Base-by-base conservation (phyloP, 495 filamentous ascomycete species). In the Podospora fimiseda region DNA sequence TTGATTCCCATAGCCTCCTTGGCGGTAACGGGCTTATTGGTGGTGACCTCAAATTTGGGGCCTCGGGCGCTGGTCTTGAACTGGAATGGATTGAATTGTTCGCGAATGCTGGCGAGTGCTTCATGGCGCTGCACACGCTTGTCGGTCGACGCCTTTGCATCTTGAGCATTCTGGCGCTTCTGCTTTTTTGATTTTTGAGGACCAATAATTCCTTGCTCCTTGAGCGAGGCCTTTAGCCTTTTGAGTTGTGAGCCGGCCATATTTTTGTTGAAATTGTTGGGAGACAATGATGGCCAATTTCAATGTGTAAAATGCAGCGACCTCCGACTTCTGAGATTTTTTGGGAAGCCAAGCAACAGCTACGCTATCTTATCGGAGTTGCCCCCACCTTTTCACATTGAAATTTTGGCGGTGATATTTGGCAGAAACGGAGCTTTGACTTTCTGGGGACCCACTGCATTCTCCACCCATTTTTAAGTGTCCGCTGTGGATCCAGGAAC, bases 231-330 rank as follows among this genome's bases (percentile, higher is more conserved):
- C 71, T 95, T 98, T 14, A 98, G 80, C 71, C 90, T 89, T 70
- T 97, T 97, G 15, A 98, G 78, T 71, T 98, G 93, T 7, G 93
- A 98, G 55, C 91, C 88, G 50, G 92, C 80, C 93, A 98, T 98
- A 53, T 58, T 74, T n/a, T n/a, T n/a, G n/a, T n/a, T 45, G 57
- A 15, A 30, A n/a, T 33, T 36, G 43, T 8, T 3, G 11, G 9
- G 43, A 11, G 37, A 16, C 5, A 15, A 21, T 20, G 9, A 16
- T 23, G 4, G 13, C 24, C 3, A 23, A 16, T 22, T 18, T 33
- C 24, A 16, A 1, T 20, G 40, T 27, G 41, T 30, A 2, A 43
- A 21, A 38, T 37, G 47, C 15, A 33, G 16, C 9, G 24, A 15
- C 47, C 14, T 16, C 19, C 19, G 16, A 43, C 5, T 48, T 52